Evolutionary conservation across 2,329 filamentous ascomycete species (phyloP), one percentile per base, ranked within the genome.

Genomic region (Fusarium musae): DNA sequence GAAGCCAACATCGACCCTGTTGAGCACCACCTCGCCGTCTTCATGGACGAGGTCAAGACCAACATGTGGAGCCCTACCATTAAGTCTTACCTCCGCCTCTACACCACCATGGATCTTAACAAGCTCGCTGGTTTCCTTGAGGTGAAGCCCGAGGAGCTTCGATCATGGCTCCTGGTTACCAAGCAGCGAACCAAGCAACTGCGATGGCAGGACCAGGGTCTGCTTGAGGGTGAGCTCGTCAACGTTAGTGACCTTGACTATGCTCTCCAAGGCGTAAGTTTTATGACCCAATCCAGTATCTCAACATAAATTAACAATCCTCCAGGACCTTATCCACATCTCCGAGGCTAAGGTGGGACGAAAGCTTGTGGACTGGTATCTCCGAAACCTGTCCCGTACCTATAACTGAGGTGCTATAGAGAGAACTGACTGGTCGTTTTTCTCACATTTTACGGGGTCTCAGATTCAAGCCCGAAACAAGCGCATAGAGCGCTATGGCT

Each of bases 11-110:
- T 98, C 79, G 96, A 99, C 86, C 96, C 96, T 47, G 91, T 98
- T 76, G 96, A 99, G 87, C 96, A 99, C 88, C 96, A 99, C 85
- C 91, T 97, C 75, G 89, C 93, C 79, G 93, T 99, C 85, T 99
- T 99, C 89, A 98, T 99, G 96, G 95, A 98, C 78, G 96, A 99
- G 87, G 96, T 99, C 84, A 97, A 97, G 91, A 98, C 94, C 85
- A 98, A 97, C 85, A 96, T 99, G 90, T 97, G 91, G 91, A 96
- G 94, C 83, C 96, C 96, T 49, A 98, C 95, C 50, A 93, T 99
- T 83, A 97, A 97, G 89, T 98, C 95, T 72, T 99, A 99, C 88
- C 91, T 99, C 77, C 96, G 97, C 83, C 93, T 99, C 63, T 99
- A 99, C 91, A 98, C 96, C 50, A 99, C 96, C 77, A 98, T 99